Conservation (phyloP, 1,284 basidiomycete species). For the Cystobasidiaceae sp. region DNA sequence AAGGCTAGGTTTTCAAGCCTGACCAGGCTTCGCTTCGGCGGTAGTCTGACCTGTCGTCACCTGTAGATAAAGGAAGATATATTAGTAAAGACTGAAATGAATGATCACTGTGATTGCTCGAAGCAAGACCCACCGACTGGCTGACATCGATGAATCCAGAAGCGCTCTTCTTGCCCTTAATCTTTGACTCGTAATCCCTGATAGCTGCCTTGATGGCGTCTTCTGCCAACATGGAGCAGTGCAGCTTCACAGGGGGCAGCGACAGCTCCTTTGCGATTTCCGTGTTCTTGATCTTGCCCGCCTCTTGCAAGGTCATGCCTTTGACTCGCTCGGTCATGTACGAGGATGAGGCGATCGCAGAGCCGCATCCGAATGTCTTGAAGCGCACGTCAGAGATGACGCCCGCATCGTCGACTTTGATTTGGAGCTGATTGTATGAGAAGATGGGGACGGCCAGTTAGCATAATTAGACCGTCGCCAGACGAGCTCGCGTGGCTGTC, state of each 20-base stretch:
- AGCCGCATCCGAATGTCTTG: slow-evolving; percentile 96
- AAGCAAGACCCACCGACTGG: slow-evolving; percentile 53
- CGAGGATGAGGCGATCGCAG: slow-evolving; percentile 92
- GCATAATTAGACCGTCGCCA: too few relatives aligned
- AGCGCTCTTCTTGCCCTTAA: slow-evolving; percentile 41
- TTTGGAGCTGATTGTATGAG: slow-evolving; percentile 97
- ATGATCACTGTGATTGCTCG: neutral
- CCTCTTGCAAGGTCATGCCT: slow-evolving; percentile 88
- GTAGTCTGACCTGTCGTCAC: slow-evolving; percentile 29
- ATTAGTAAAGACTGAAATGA: neutral
- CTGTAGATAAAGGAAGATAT: neutral
- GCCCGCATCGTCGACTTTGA: slow-evolving; percentile 86
- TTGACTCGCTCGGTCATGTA: slow-evolving; percentile 98
- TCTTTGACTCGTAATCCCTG: slow-evolving; percentile 66
- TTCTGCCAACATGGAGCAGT: slow-evolving; percentile 74
- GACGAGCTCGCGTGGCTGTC: neutral
- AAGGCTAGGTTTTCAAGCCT: neutral
- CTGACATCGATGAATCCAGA: slow-evolving; percentile 69
- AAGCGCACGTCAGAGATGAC: slow-evolving; percentile 98
- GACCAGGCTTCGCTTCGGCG: slow-evolving; percentile 15
- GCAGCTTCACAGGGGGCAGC: slow-evolving; percentile 83
- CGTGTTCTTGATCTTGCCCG: slow-evolving; percentile 95
- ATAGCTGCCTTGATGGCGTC: slow-evolving; percentile 77
- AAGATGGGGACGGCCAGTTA: slow-evolving; percentile 51
- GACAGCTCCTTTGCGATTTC: slow-evolving; percentile 97